A percentile compares a stretch with the other conserved stretches of the same genome.
These are phyloP conservation scores for Xanthoconium stramineum DNA, from an alignment of 768 basidiomycete genomes.

Conservation along the genomic window DNA sequence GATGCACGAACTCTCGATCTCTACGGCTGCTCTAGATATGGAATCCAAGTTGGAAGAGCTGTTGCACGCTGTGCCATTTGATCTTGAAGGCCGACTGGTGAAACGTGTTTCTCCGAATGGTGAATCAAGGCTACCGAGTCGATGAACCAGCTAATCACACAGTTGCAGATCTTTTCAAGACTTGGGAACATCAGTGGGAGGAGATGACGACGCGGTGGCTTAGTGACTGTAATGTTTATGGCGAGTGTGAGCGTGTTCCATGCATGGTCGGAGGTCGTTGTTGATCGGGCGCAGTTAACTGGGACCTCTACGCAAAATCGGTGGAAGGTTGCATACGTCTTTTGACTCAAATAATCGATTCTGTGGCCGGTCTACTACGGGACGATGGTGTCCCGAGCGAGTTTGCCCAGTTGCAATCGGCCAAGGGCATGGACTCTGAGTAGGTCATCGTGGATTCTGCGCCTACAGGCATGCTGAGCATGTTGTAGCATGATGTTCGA, in stretches of 20 bases:
- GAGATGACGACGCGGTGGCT: constrained; percentile 20
- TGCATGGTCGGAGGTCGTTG: neutral
- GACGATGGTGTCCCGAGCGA: constrained; percentile 20
- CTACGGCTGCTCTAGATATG: constrained; percentile 50
- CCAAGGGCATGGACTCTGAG: constrained; percentile 38
- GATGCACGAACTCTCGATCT: constrained; percentile 47
- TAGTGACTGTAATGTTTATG: constrained; percentile 28
- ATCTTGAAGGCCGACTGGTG: constrained; percentile 57
- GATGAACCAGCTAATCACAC: neutral
- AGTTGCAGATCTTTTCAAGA: constrained; percentile 24
- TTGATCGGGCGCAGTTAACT: constrained; percentile 44
- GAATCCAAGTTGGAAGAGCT: constrained; percentile 52
- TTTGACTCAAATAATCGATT: constrained; percentile 37
- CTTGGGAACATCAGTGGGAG: constrained; percentile 25
- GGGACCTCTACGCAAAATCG: constrained; percentile 49
- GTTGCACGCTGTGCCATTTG: constrained; percentile 44
- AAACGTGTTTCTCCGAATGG: constrained; percentile 45
- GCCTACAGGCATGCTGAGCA: neutral
- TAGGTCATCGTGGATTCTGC: constrained; percentile 22
- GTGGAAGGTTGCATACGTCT: constrained; percentile 40
- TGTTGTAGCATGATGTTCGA: constrained; percentile 22
- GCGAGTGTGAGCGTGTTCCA: constrained; percentile 42
- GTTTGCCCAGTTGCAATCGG: constrained; percentile 37
- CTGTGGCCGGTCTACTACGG: constrained; percentile 30
- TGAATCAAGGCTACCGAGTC: constrained; percentile 29